Conservation (phyloP, 305 asterid genomes). For the Fraxinus greggii region DNA sequence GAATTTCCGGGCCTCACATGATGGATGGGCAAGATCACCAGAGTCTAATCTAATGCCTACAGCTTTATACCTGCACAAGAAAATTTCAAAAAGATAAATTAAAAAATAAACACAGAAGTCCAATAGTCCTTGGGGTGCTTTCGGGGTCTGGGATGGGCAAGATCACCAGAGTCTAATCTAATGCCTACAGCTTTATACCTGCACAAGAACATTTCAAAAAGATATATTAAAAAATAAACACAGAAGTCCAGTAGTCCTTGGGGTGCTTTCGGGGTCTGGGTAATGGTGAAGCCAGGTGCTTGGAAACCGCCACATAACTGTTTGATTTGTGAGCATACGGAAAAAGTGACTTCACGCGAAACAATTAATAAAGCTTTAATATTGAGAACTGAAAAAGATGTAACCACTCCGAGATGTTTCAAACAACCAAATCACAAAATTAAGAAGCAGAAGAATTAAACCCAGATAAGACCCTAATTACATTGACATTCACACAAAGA, state of each 20-base stretch:
- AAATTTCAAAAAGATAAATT: constrained; percentile 8
- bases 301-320: constrained; percentile 3
- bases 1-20: constrained; percentile 78
- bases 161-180: constrained; percentile 98
- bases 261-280: not conserved
- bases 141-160: constrained; percentile 52
- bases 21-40: constrained; percentile 95
- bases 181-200: constrained; percentile 89
- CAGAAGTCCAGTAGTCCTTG: not conserved
- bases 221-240: constrained; percentile 13
- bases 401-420: not conserved
- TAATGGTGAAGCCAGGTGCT: constrained; percentile 2
- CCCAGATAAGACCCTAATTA: not conserved
- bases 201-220: constrained; percentile 29
- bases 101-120: constrained; percentile 7
- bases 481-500: not conserved
- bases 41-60: constrained; percentile 91
- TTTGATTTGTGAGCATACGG: not conserved
- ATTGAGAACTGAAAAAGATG: not conserved
- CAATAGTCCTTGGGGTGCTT: not conserved
- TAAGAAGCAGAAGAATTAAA: not conserved
- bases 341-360: not conserved
- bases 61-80: constrained; percentile 76
- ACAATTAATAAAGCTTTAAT: not conserved
- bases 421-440: constrained; percentile 1